Conservation (phyloP, 371 early-diverging fungal genomes). For the Fennellomyces sp. region DNA sequence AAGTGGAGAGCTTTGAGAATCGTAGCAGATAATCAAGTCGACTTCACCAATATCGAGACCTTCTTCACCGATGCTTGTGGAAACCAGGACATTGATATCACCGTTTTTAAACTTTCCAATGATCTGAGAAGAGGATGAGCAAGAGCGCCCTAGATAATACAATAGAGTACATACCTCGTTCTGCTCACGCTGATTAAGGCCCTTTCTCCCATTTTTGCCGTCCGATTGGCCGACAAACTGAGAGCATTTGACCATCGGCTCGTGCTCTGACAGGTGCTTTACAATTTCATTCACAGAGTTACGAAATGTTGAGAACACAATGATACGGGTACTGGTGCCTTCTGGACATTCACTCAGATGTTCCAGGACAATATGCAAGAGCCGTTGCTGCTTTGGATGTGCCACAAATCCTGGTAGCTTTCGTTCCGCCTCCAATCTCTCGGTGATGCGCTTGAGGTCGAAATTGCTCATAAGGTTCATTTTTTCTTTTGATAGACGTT, state of each 20-base stretch:
- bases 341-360: conserved; percentile 56
- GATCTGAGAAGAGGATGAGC: neutral
- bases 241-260: conserved; percentile 71
- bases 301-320: conserved; percentile 89
- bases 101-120: conserved; percentile 67
- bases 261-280: conserved; percentile 58
- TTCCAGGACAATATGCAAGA: conserved; percentile 64
- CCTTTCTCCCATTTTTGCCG: conserved; percentile 62
- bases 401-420: conserved; percentile 58
- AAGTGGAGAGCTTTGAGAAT: conserved; percentile 82
- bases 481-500: conserved; percentile 23
- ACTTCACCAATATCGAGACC: conserved; percentile 97
- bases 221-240: conserved; percentile 87
- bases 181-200: conserved; percentile 86
- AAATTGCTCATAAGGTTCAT: conserved; percentile 14
- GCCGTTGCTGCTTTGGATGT: conserved; percentile 83
- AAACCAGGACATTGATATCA: conserved; percentile 82
- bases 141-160: neutral
- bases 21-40: conserved; percentile 92
- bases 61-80: conserved; percentile 96
- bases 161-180: conserved; percentile 54
- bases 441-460: conserved; percentile 17
- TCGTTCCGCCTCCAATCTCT: conserved; percentile 17
- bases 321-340: conserved; percentile 64
- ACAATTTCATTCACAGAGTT: conserved; percentile 89